These are phyloP conservation scores for Blepharisma japonicum DNA, from an alignment of 73 alveolate species.

Conservation along the genomic window DNA sequence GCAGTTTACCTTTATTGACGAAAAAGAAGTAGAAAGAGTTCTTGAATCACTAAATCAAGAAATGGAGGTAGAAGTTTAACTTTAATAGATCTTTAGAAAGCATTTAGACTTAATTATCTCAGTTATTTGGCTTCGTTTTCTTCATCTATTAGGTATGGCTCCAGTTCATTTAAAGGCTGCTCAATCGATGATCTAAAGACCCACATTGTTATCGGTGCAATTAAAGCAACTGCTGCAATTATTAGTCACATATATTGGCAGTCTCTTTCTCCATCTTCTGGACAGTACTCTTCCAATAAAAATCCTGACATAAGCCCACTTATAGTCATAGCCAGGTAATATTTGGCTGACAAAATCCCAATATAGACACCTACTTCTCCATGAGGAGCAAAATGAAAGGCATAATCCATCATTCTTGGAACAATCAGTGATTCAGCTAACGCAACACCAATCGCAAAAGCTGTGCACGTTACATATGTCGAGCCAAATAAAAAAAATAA, in stretches of 20 bases:
- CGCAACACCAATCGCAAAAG: not conserved
- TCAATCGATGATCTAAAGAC: too few species aligned
- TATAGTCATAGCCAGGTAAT: not conserved
- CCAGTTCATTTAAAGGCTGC: too few species aligned
- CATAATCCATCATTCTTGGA: not conserved
- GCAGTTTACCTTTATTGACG: conserved; percentile 34
- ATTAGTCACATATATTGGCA: conserved; percentile 12
- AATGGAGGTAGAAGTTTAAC: conserved; percentile 29
- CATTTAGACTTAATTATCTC: not conserved
- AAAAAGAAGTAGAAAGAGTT: conserved; percentile 35
- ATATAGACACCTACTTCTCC: conserved; percentile 19
- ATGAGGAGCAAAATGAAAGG: too few species aligned
- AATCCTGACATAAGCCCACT: conserved; percentile 7
- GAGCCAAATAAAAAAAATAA: not conserved
- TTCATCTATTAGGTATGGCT: too few species aligned
- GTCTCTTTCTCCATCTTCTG: conserved; percentile 19
- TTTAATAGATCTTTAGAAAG: not conserved
- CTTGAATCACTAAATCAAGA: not conserved
- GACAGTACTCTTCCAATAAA: conserved; percentile 22
- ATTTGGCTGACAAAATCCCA: not conserved
- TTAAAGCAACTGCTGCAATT: not conserved
- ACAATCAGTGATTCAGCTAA: not conserved
- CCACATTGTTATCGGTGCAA: not conserved
- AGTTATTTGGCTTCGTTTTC: too few species aligned
- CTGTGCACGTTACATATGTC: not conserved